Base-by-base conservation (phyloP, 2,329 filamentous ascomycete genomes). In the Pseudogymnoascus sp. region DNA sequence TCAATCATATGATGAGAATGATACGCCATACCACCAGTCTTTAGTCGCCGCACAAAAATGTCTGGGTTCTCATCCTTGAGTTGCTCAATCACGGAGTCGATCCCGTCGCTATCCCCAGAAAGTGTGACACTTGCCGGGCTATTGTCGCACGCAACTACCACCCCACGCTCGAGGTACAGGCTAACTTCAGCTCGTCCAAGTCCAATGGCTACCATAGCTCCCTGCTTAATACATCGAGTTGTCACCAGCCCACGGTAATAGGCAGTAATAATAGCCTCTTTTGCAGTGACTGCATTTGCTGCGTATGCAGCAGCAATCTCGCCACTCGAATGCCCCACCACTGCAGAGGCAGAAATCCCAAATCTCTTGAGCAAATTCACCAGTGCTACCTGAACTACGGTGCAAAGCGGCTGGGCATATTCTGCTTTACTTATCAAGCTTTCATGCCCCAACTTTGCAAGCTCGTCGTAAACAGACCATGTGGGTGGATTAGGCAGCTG, bases 191-290 rank as follows among this genome's bases (percentile, higher is more conserved):
- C 67, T 68, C 19, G 71, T 68, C 19, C 61, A 16, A 24, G 38
- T 33, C 68, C 82, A 2, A 83, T 80, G 0, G 82, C 82, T 68
- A 84, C 76, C 83, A 85, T 86, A 11, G 77, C 73, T 0, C 82
- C 82, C 37, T 63, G 26, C 4, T 44, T 59, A 40, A n/a, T 63
- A 21, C 61, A 60, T 16, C 71, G 66, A 78, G 76, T 68, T 65
- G 69, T 53, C 62, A 64, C 21, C n/a, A 24, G 14, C 24, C 73
- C 68, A 59, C 75, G 62, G 62, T 71, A 68, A 68, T 82, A 85
- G 1, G 81, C 81, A 11, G 79, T 73, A 1, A 75, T 73, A 71
- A 73, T 69, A 11, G 76, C 75, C 38, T 73, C 69, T 6, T 70
- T 67, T 4, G 66, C 65, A 8, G 70, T 71, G 0, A 78, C 33